These are phyloP conservation scores for Sporobolus alterniflorus DNA, from an alignment of 202 grass and related monocot genomes.

Conservation along the genomic window DNA sequence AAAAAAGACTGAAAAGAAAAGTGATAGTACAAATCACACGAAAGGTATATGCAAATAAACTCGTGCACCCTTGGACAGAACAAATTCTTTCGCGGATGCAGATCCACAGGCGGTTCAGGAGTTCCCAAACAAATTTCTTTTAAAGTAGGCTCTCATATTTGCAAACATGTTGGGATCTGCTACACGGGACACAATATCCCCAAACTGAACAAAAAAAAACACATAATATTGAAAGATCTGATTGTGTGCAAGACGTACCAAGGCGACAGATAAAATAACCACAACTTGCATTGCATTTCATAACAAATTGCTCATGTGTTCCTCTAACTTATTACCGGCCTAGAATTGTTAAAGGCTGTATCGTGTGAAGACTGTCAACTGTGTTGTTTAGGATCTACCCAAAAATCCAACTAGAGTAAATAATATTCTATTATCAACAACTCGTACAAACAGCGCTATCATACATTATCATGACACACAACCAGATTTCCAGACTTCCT, in stretches of 20 bases:
- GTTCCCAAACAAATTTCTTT: not conserved
- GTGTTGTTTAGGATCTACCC: not conserved
- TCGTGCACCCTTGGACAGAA: not conserved
- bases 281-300: not conserved
- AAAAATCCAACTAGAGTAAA: not conserved
- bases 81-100: not conserved
- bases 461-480: slow-evolving; percentile 2
- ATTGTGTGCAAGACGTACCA: not conserved
- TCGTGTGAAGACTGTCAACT: not conserved
- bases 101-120: not conserved
- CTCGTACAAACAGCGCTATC: not conserved
- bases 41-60: slow-evolving; percentile 11
- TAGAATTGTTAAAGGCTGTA: not conserved
- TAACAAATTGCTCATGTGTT: not conserved
- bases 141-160: not conserved
- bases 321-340: not conserved
- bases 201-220: not conserved
- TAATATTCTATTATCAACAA: slow-evolving; percentile 22
- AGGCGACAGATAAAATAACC: slow-evolving; percentile 7
- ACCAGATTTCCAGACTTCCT: not conserved
- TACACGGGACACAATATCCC: not conserved
- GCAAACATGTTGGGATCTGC: not conserved
- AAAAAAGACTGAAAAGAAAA: too few species aligned
- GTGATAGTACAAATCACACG: not conserved
- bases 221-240: not conserved